Percentiles rank a stretch among this genome's conserved stretches.
These are phyloP conservation scores for Solanum corneliomulleri DNA, from an alignment of 257 asterid genomes.

Conservation along the genomic window DNA sequence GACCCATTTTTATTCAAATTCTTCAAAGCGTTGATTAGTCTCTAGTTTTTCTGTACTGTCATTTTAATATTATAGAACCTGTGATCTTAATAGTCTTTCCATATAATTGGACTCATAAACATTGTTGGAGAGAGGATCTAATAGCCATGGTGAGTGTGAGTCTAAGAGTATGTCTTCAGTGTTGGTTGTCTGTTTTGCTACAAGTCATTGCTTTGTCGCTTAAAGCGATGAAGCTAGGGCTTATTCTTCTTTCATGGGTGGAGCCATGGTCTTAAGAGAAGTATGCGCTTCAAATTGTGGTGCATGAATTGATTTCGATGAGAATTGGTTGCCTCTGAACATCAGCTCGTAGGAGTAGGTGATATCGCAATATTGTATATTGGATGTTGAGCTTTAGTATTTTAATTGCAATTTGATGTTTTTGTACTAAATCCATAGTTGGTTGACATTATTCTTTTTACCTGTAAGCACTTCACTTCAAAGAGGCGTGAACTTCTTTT, in stretches of 20 bases:
- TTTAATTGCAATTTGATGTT: neutral
- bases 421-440: neutral
- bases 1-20: neutral
- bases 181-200: neutral
- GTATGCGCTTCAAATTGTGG: neutral
- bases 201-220: neutral
- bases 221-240: neutral
- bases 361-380: neutral
- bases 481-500: neutral
- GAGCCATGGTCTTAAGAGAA: neutral
- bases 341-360: neutral
- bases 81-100: neutral
- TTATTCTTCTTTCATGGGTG: neutral
- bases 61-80: neutral
- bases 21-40: neutral
- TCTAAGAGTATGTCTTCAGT: neutral
- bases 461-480: neutral
- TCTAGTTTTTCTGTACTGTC: neutral
- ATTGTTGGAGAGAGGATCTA: neutral
- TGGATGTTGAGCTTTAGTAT: neutral
- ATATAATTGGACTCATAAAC: neutral
- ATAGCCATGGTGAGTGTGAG: neutral
- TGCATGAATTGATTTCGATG: neutral
- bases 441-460: neutral
- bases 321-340: neutral